Evolutionary conservation across 495 filamentous ascomycete genomes (phyloP), one percentile per base, ranked within the genome.

Genomic region (Umbilicaria muhlenbergii): DNA sequence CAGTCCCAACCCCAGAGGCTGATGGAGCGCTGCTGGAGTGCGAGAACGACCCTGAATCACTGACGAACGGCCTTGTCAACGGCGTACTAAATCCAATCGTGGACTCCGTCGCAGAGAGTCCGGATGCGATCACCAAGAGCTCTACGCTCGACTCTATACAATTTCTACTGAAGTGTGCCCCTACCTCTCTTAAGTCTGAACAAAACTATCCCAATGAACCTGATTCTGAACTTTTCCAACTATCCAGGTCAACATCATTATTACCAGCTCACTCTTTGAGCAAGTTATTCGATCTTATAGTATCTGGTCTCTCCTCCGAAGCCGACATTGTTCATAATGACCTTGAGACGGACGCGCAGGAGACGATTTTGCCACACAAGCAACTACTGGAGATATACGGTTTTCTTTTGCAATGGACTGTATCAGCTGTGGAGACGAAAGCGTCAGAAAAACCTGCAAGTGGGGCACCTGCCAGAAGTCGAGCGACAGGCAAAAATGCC

Each of bases 101-200:
- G 40, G 92, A 99, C 64, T 80, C 83, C 0, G 77, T 99, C 13
- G 89, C 91, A 15, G 85, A 85, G 51, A 89, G 81, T 54, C 86
- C 89, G 21, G 91, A 94, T 54, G 81, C 81, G 42, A 79, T 99
- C 40, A 77, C 75, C 35, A 78, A 75, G 60, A 72, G 78, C 50
- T 75, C 76, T 10, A 71, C 76, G 44, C 86, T 95, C 61, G 92
- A 99, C 65, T 89, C 89, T 34, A 63, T 99, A 41, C 88, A 95
- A 55, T 92, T 94, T 56, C 66, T 99, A 33, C 69, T 99, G 64
- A 98, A 98, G 91, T 98, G 79, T 70, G 85, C 75, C 58, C 75
- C 77, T 68, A 74, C 65, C 60, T 75, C 64, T 67, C 65, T 64
- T 54, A 50, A 50, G 53, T 62, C 49, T 54, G 57, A 72, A 54